These are phyloP conservation scores for Daldinia eschscholtzii DNA, from an alignment of 2,329 filamentous ascomycete genomes.

Conservation along the genomic window DNA sequence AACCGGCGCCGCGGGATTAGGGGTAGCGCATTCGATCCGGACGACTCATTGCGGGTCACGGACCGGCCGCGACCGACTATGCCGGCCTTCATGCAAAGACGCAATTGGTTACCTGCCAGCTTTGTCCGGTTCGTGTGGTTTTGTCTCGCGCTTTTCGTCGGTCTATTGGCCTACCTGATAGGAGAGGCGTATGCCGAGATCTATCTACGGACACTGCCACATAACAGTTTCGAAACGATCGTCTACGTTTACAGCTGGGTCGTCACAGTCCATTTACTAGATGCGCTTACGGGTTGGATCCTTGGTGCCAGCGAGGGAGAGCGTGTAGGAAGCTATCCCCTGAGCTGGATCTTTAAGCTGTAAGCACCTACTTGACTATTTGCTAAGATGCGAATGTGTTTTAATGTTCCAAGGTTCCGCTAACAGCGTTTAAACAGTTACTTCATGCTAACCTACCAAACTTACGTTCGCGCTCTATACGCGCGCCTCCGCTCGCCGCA, in stretches of 20 bases:
- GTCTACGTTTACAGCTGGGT: slow-evolving; percentile 80
- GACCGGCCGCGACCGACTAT: slow-evolving; percentile 45
- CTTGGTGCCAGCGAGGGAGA: slow-evolving; percentile 74
- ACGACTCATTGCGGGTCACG: slow-evolving; percentile 47
- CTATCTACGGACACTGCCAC: slow-evolving; percentile 74
- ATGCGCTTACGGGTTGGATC: slow-evolving; percentile 75
- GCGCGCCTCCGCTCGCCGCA: slow-evolving; percentile 73
- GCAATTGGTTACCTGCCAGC: slow-evolving; percentile 72
- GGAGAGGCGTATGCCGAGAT: slow-evolving; percentile 78
- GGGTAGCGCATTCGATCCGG: slow-evolving; percentile 56
- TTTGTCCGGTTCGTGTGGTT: slow-evolving; percentile 79
- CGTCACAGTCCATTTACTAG: slow-evolving; percentile 73
- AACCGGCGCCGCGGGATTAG: slow-evolving; percentile 56
- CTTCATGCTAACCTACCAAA: slow-evolving; percentile 78
- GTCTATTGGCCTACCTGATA: slow-evolving; percentile 74
- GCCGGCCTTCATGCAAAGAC: slow-evolving; percentile 59
- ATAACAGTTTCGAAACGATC: slow-evolving; percentile 74
- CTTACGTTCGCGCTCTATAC: slow-evolving; percentile 77
- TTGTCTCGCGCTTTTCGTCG: slow-evolving; percentile 72
- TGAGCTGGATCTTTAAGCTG: slow-evolving; percentile 79
- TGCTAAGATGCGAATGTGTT: not conserved
- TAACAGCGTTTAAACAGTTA: slow-evolving; percentile 59
- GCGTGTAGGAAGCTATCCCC: slow-evolving; percentile 76
- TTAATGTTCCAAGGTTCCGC: slow-evolving; percentile 23
- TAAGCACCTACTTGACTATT: slow-evolving; percentile 53